These are phyloP conservation scores for Wickerhamomyces bovis DNA, from an alignment of 805 yeast genomes.

Conservation along the genomic window DNA sequence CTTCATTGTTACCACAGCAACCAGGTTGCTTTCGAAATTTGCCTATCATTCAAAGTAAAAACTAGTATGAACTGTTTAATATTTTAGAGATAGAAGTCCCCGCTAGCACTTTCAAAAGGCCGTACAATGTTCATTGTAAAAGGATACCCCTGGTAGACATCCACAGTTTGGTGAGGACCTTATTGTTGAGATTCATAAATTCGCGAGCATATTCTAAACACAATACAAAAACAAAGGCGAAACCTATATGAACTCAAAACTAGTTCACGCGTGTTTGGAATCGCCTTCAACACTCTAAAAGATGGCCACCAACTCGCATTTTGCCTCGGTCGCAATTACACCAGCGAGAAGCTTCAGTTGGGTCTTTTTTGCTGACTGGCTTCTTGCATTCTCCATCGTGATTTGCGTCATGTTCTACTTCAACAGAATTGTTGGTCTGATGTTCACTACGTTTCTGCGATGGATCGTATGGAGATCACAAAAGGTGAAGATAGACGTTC, in stretches of 20 bases:
- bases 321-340: constrained; percentile 27
- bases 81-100: too few relatives aligned
- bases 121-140: too few relatives aligned
- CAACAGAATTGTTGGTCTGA: constrained; percentile 61
- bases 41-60: too few relatives aligned
- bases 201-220: too few relatives aligned
- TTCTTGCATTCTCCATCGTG: constrained; percentile 55
- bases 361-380: constrained; percentile 86
- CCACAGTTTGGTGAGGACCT: too few relatives aligned
- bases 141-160: too few relatives aligned
- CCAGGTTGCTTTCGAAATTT: too few relatives aligned
- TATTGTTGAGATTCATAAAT: too few relatives aligned
- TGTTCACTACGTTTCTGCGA: constrained; percentile 45
- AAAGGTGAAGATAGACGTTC: constrained; percentile 56
- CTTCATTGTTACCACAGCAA: too few relatives aligned
- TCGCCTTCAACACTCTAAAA: neutral
- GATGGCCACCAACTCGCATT: constrained; percentile 13
- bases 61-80: too few relatives aligned
- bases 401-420: constrained; percentile 69
- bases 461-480: constrained; percentile 58
- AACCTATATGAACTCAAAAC: neutral
- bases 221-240: neutral
- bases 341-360: constrained; percentile 37
- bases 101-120: too few relatives aligned
- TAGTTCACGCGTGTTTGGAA: neutral